A percentile compares a stretch with the other conserved stretches of the same genome.
These are phyloP conservation scores for Hsuehochloa calcarea DNA, from an alignment of 176 grass and related monocot genomes.

Conservation along the genomic window DNA sequence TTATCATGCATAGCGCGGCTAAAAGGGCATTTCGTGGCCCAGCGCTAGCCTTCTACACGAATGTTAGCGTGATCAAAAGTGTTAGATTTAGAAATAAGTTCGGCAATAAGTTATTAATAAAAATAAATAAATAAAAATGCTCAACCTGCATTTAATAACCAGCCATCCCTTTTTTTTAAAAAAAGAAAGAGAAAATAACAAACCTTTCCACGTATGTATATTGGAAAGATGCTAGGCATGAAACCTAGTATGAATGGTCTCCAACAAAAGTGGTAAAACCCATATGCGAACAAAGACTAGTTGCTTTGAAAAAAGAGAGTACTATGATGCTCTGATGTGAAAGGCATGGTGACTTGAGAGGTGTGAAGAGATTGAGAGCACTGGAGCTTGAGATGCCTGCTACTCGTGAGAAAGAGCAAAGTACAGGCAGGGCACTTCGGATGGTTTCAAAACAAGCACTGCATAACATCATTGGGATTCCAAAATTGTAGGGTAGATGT, in stretches of 20 bases:
- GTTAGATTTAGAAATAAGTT: too few species aligned
- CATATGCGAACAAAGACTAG: background rate
- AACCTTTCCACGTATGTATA: background rate
- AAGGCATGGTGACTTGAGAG: background rate
- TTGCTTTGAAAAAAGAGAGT: background rate
- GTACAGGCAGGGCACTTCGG: constrained; percentile 18
- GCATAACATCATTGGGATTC: background rate
- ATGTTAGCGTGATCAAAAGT: too few species aligned
- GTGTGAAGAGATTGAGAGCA: background rate
- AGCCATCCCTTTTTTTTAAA: too few species aligned
- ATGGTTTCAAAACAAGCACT: background rate
- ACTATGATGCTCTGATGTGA: background rate
- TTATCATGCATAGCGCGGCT: too few species aligned
- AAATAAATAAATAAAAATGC: too few species aligned
- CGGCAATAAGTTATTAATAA: too few species aligned
- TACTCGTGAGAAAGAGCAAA: background rate
- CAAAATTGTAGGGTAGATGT: too few species aligned
- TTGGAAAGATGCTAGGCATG: background rate
- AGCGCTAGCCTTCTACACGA: too few species aligned
- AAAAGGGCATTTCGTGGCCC: too few species aligned
- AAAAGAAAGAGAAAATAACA: too few species aligned
- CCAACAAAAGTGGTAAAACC: background rate
- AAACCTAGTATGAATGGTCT: background rate
- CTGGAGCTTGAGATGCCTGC: background rate
- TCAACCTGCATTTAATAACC: too few species aligned